These are phyloP conservation scores for Hemisphaericaspora subhashii DNA, from an alignment of 1,139 yeast genomes.

Conservation along the genomic window DNA sequence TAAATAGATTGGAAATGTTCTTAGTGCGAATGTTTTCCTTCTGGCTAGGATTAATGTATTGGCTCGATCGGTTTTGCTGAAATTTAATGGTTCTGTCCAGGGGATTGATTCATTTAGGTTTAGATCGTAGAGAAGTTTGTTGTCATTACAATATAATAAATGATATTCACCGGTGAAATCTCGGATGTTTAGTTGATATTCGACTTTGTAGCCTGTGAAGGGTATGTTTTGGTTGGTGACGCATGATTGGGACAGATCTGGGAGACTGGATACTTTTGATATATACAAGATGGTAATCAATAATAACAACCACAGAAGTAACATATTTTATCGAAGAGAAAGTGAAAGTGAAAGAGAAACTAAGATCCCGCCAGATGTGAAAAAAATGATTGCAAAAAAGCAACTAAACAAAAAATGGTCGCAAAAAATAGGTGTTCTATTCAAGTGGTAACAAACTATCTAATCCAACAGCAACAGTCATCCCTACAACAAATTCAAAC, in stretches of 20 bases:
- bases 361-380: not conserved
- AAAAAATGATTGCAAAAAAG: not conserved
- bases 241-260: constrained; percentile 16
- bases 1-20: constrained; percentile 25
- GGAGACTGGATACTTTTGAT: constrained; percentile 5
- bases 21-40: constrained; percentile 23
- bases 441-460: constrained; percentile 25
- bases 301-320: constrained; percentile 1
- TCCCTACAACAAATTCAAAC: constrained; percentile 56
- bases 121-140: constrained; percentile 27
- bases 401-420: too few species aligned
- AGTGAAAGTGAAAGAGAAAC: not conserved
- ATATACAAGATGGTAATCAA: not conserved
- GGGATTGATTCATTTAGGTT: constrained; percentile 26
- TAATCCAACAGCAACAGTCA: constrained; percentile 55
- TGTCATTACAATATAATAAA: constrained; percentile 32
- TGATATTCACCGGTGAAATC: constrained; percentile 19
- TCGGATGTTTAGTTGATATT: constrained; percentile 23
- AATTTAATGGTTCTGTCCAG: constrained; percentile 22
- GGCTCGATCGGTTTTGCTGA: constrained; percentile 8
- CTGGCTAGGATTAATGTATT: constrained; percentile 21
- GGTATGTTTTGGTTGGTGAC: constrained; percentile 17
- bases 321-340: not conserved
- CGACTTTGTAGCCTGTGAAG: constrained; percentile 36
- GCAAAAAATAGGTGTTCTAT: too few species aligned